Evolutionary conservation across 129 eudicot species (phyloP), one percentile per base, ranked within the genome.

Genomic region (Artemisia tridentata): DNA sequence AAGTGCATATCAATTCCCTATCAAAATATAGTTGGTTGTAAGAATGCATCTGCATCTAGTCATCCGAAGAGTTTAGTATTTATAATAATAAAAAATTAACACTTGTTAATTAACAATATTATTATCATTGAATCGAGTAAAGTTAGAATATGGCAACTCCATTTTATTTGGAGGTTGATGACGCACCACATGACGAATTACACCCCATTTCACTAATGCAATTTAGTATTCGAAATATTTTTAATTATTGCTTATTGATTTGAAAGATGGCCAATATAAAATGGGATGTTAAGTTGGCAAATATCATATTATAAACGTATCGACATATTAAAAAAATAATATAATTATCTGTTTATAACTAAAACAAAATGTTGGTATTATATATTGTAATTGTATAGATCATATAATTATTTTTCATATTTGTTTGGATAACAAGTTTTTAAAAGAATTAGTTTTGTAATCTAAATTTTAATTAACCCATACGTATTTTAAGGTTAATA

Each of bases 141-240:
- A 16, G 15, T 46, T 10, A 20, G 41, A 69, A 69, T 77, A 23
- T 69, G 70, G 51, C 41, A 11, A 52, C 57, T 63, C 66, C 76
- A 20, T 77, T 69, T 69, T 77, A 50, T 41, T 62, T 62, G 76
- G 81, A 77, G 81, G 76, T 77, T 38, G 71, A 62, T 77, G 81
- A 77, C 76, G 81, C 81, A 77, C 81, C 65, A 27, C 43, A 64
- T 77, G 81, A 77, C 71, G 81, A 23, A 69, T 69, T 62, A 58
- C 75, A 69, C 75, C 75, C 64, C 63, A 11, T 63, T 51, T 73
- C 25, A 64, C 46, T 51, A 64, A 64, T 62, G 64, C 63, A 62
- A 27, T 47, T 72, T 49, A 5, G 23, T 50, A 25, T 15, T 27
- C 27, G 25, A 47, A 9, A 7, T 47, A 7, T 29, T 38, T 21